Percentiles rank a stretch among this genome's conserved stretches.
These are phyloP conservation scores for Kwoniella dendrophila DNA, from an alignment of 768 basidiomycete genomes.

Conservation along the genomic window DNA sequence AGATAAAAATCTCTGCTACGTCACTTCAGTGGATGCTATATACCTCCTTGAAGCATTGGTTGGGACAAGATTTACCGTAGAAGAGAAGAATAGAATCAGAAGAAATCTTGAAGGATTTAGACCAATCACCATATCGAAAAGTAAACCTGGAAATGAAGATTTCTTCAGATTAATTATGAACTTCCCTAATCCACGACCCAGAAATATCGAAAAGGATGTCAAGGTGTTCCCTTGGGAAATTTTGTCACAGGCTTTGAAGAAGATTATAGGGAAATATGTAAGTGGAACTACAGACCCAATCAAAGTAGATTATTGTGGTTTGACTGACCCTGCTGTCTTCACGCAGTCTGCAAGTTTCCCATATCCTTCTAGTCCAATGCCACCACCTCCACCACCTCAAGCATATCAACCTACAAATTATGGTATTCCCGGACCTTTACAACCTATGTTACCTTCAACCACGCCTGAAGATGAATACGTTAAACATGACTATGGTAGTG, in stretches of 20 bases:
- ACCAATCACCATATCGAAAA: conserved; percentile 87
- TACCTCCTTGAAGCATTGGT: conserved; percentile 81
- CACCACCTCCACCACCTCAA: conserved; percentile 23
- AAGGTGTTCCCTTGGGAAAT: conserved; percentile 61
- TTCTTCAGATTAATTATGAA: conserved; percentile 97
- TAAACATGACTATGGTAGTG: conserved; percentile 19
- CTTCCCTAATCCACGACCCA: conserved; percentile 87
- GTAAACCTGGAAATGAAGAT: conserved; percentile 73
- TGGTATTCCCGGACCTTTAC: conserved; percentile 27
- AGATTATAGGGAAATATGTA: conserved; percentile 60
- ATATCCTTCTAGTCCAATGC: conserved; percentile 30
- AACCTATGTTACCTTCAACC: conserved; percentile 13
- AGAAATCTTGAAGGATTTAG: conserved; percentile 90
- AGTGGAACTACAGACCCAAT: conserved; percentile 25
- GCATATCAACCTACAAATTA: conserved; percentile 11
- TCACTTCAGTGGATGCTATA: conserved; percentile 95
- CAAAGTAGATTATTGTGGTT: too few relatives aligned
- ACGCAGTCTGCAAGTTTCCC: conserved; percentile 45
- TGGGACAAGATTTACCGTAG: conserved; percentile 77
- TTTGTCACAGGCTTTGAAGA: conserved; percentile 57
- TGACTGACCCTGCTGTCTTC: neutral
- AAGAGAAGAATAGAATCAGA: conserved; percentile 95
- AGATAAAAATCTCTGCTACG: conserved; percentile 73
- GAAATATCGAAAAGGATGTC: conserved; percentile 97
- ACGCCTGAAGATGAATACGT: conserved; percentile 17